phyloP scores from a whole-genome alignment of 305 asterid species.

The Fraxinus dipetala region DNA sequence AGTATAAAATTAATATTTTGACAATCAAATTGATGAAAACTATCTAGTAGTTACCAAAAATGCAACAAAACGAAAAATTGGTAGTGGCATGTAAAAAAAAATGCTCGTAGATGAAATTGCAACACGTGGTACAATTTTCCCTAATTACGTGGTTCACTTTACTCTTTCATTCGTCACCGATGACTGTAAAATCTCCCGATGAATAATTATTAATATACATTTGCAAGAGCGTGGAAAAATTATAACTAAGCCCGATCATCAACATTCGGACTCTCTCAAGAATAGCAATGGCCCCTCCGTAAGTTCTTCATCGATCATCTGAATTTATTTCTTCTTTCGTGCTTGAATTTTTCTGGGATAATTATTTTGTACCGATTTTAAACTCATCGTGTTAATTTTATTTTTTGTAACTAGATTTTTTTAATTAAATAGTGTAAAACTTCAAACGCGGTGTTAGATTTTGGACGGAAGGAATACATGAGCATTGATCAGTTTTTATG shows the following conservation, averaged over 20 bases:
- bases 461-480: background rate
- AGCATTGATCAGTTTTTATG: background rate
- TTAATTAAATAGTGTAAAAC: background rate
- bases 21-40: background rate
- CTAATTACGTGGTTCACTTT: background rate
- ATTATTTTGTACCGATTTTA: background rate
- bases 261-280: background rate
- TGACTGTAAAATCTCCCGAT: background rate
- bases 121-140: background rate
- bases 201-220: background rate
- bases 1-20: no score
- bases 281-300: slow-evolving; percentile 41
- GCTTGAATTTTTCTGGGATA: background rate
- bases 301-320: background rate
- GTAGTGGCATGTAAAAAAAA: background rate
- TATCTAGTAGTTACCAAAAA: background rate
- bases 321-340: background rate
- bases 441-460: background rate
- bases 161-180: background rate
- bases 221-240: background rate
- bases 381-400: background rate
- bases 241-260: background rate
- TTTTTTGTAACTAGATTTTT: background rate
- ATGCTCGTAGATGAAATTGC: background rate
- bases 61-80: background rate